These are phyloP conservation scores for Scytalidium sp. DNA, from an alignment of 2,329 filamentous ascomycete species.

Conservation along the genomic window DNA sequence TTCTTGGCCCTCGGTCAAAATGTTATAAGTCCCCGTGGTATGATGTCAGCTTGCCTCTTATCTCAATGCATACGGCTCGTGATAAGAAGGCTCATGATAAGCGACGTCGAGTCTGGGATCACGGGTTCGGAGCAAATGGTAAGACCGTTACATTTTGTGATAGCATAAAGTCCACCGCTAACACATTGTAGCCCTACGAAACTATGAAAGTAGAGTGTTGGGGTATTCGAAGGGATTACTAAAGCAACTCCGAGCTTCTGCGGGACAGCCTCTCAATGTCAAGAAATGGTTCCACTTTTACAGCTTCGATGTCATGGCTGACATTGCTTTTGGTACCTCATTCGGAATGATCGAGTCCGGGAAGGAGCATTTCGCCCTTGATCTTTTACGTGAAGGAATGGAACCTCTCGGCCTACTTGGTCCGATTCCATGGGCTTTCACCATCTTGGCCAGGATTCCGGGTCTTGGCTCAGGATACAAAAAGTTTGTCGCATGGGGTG, in stretches of 20 bases:
- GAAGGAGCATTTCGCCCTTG: constrained; percentile 6
- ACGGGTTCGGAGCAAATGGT: constrained; percentile 19
- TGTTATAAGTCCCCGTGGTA: constrained; percentile 21
- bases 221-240: constrained; percentile 14
- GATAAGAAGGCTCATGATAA: constrained; percentile 17
- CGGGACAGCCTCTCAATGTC: constrained; percentile 16
- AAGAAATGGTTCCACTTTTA: constrained; percentile 20
- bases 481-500: not conserved
- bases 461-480: constrained; percentile 4
- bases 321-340: constrained; percentile 21
- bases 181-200: constrained; percentile 12
- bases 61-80: constrained; percentile 12
- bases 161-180: not conserved
- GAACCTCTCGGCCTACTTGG: constrained; percentile 11
- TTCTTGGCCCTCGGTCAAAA: constrained; percentile 13
- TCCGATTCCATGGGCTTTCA: constrained; percentile 19
- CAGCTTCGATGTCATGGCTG: constrained; percentile 24
- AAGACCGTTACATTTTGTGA: not conserved
- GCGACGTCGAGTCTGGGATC: constrained; percentile 20
- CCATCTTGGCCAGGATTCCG: constrained; percentile 14
- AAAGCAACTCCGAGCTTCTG: constrained; percentile 6
- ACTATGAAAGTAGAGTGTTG: constrained; percentile 19
- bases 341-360: constrained; percentile 4
- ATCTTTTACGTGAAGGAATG: constrained; percentile 11
- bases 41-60: constrained; percentile 12